These are phyloP conservation scores for Suillus cothurnatus DNA, from an alignment of 768 basidiomycete genomes.

Conservation along the genomic window DNA sequence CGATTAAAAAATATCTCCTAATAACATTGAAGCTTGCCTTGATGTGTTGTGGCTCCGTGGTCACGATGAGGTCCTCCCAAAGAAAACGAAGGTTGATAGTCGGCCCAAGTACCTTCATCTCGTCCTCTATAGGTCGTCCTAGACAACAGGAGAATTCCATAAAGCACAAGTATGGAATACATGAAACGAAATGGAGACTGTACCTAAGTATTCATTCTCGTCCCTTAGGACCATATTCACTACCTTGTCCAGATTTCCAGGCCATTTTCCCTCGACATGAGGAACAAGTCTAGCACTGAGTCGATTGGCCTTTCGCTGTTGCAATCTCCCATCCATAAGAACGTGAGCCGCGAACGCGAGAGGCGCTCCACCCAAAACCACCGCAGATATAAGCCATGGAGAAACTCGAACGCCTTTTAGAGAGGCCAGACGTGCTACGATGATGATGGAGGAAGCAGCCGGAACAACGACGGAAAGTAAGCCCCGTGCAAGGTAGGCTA, in stretches of 20 bases:
- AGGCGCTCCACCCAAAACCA: conserved; percentile 13
- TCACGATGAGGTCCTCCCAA: too few relatives aligned
- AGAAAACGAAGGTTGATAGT: too few relatives aligned
- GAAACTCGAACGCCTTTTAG: conserved; percentile 17
- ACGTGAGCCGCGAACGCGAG: conserved; percentile 4
- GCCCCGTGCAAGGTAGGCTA: conserved; percentile 22
- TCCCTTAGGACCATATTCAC: conserved; percentile 18
- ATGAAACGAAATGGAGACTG: neutral
- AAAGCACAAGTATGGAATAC: neutral
- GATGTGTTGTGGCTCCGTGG: too few relatives aligned
- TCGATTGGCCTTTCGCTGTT: conserved; percentile 21
- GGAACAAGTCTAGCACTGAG: conserved; percentile 33
- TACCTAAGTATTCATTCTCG: conserved; percentile 40
- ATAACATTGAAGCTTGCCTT: too few relatives aligned
- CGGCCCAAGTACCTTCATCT: too few relatives aligned
- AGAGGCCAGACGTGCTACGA: conserved; percentile 14
- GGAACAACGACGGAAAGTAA: conserved; percentile 18
- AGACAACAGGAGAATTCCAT: too few relatives aligned
- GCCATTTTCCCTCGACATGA: conserved; percentile 29
- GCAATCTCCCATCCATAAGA: conserved; percentile 10
- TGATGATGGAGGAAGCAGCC: conserved; percentile 14
- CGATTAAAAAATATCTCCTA: too few relatives aligned
- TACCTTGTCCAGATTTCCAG: conserved; percentile 38
- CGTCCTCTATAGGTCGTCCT: too few relatives aligned
- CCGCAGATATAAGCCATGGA: neutral